Conservation (phyloP, 2,329 filamentous ascomycete genomes). For the Neobulgaria alba region DNA sequence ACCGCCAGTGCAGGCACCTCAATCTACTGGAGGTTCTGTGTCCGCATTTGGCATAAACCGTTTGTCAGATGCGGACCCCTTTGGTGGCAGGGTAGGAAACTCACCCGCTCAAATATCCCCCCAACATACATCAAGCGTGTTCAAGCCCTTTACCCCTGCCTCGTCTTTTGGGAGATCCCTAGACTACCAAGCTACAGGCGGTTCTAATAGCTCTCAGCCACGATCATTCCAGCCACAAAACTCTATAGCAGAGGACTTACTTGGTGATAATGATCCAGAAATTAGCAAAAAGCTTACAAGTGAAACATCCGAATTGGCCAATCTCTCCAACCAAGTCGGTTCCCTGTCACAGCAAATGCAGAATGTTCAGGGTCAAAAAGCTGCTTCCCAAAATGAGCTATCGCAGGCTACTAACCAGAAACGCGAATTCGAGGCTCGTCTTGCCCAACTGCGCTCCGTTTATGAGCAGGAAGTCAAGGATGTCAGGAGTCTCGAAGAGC, state of each 20-base stretch:
- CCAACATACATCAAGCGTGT: constrained; percentile 33
- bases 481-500: constrained; percentile 76
- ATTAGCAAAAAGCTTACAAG: constrained; percentile 79
- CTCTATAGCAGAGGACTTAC: constrained; percentile 66
- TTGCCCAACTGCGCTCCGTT: constrained; percentile 75
- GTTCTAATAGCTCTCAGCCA: constrained; percentile 31
- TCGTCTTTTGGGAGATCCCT: constrained; percentile 86
- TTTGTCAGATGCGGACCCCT: constrained; percentile 1
- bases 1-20: constrained; percentile 46
- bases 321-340: constrained; percentile 91
- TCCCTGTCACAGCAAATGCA: constrained; percentile 91
- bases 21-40: constrained; percentile 67
- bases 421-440: constrained; percentile 80
- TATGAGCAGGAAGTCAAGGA: constrained; percentile 93
- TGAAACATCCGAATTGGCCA: constrained; percentile 87
- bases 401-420: constrained; percentile 79
- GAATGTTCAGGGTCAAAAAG: constrained; percentile 77
- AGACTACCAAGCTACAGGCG: constrained; percentile 66
- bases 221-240: constrained; percentile 34
- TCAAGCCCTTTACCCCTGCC: constrained; percentile 87
- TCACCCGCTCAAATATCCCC: constrained; percentile 22
- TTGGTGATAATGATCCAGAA: constrained; percentile 86
- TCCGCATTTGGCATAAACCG: constrained; percentile 35
- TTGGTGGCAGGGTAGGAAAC: constrained; percentile 16
- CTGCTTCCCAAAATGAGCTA: constrained; percentile 70